These are phyloP conservation scores for Lolium perenne DNA, from an alignment of 176 grass and related monocot species.

Conservation along the genomic window DNA sequence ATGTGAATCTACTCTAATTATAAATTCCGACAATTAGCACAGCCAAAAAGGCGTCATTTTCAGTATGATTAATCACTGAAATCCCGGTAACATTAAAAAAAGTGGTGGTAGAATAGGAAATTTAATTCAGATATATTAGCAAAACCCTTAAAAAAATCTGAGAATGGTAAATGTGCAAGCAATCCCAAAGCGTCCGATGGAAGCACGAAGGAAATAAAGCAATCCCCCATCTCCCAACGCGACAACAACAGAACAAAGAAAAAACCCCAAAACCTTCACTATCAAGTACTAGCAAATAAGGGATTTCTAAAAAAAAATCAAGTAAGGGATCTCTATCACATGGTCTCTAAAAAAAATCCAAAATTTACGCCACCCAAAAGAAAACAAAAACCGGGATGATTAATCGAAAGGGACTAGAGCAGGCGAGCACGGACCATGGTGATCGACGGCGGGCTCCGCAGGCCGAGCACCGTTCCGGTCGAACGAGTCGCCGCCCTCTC, in stretches of 20 bases:
- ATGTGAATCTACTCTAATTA: constrained; percentile 19
- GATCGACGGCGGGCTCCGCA: constrained; percentile 17
- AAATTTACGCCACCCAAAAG: not conserved
- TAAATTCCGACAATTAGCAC: not conserved
- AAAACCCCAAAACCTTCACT: constrained; percentile 31
- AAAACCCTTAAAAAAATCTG: not conserved
- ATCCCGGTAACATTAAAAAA: not conserved
- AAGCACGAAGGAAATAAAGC: not conserved
- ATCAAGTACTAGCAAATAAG: constrained; percentile 31
- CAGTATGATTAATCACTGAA: not conserved
- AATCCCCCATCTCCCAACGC: constrained; percentile 18
- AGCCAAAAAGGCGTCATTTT: constrained; percentile 1
- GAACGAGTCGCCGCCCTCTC: constrained; percentile 36
- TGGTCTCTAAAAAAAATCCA: not conserved
- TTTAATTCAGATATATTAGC: constrained; percentile 24
- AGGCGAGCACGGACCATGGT: constrained; percentile 36
- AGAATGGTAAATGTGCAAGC: constrained; percentile 36
- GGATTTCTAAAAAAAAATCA: not conserved
- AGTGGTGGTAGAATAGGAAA: not conserved
- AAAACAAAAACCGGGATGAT: not conserved
- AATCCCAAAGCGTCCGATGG: constrained; percentile 25
- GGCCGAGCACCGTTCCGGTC: constrained; percentile 18
- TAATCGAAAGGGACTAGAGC: not conserved
- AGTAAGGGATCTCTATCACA: constrained; percentile 29
- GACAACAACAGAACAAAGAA: not conserved